Percentiles rank a stretch among this genome's conserved stretches.
phyloP scores from a whole-genome alignment of 768 basidiomycete species.

The Pholiota molesta region DNA sequence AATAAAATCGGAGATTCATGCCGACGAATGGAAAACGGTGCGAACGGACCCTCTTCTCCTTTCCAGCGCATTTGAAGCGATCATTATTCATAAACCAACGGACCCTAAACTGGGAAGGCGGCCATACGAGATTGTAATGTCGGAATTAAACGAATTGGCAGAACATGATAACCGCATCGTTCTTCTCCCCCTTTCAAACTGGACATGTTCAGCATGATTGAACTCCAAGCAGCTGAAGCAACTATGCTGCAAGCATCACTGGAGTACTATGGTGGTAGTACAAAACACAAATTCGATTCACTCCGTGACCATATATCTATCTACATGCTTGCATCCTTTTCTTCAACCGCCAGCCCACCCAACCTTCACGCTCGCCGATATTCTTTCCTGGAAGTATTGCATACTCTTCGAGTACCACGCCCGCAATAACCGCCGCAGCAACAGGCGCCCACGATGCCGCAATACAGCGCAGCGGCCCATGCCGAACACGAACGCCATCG shows the following conservation, averaged over 20 bases:
- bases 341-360: conserved; percentile 46
- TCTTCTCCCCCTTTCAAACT: conserved; percentile 20
- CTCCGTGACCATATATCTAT: too few relatives aligned
- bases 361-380: conserved; percentile 42
- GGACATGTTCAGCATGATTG: conserved; percentile 24
- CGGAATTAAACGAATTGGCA: conserved; percentile 13
- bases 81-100: conserved; percentile 24
- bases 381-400: conserved; percentile 28
- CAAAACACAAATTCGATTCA: too few relatives aligned
- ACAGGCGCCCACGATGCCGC: conserved; percentile 54
- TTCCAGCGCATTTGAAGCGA: conserved; percentile 14
- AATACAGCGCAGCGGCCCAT: conserved; percentile 48
- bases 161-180: conserved; percentile 11
- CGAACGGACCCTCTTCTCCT: neutral
- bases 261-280: conserved; percentile 20
- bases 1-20: conserved; percentile 19
- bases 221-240: conserved; percentile 21
- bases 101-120: conserved; percentile 16
- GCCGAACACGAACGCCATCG: conserved; percentile 50
- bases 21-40: conserved; percentile 15
- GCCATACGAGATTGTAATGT: conserved; percentile 19
- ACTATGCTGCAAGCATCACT: conserved; percentile 17
- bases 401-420: conserved; percentile 40
- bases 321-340: neutral
- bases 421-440: conserved; percentile 51